These are phyloP conservation scores for Glycine soja DNA, from an alignment of 306 rosid genomes.

Conservation along the genomic window DNA sequence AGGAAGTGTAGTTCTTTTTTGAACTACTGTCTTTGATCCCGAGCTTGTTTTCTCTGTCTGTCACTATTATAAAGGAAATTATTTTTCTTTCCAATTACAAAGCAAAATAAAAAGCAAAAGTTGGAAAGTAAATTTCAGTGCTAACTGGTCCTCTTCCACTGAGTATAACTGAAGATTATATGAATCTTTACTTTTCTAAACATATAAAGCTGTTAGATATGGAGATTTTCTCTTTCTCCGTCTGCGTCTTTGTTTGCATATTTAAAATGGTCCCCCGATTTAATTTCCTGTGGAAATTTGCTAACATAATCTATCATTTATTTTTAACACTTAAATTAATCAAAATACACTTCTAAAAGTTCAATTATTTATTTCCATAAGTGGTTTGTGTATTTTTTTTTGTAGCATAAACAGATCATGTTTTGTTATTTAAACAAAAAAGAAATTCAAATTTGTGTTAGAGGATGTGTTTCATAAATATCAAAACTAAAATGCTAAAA, in stretches of 20 bases:
- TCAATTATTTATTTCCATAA: too few relatives aligned
- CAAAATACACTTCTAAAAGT: neutral
- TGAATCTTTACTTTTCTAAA: slow-evolving; percentile 5
- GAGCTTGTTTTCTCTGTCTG: too few relatives aligned
- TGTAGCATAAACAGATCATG: neutral
- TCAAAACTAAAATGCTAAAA: neutral
- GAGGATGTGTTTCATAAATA: neutral
- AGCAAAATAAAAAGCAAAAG: neutral
- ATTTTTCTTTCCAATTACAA: neutral
- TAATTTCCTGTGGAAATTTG: too few relatives aligned
- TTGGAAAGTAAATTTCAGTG: neutral
- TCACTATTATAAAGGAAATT: neutral
- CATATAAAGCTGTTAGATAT: neutral
- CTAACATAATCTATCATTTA: too few relatives aligned
- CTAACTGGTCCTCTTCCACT: neutral
- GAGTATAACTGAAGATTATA: neutral
- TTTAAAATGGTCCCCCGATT: neutral
- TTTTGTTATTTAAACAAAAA: too few relatives aligned
- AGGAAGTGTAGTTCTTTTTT: too few relatives aligned
- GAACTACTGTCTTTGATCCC: neutral
- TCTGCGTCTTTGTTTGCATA: neutral
- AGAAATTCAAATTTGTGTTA: too few relatives aligned
- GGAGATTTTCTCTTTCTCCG: neutral
- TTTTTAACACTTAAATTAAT: too few relatives aligned
- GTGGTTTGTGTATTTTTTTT: too few relatives aligned